Percentiles rank a stretch among this genome's conserved stretches.
Evolutionary conservation across 1,139 yeast genomes (phyloP).

Genomic region (Geotrichum reessii): DNA sequence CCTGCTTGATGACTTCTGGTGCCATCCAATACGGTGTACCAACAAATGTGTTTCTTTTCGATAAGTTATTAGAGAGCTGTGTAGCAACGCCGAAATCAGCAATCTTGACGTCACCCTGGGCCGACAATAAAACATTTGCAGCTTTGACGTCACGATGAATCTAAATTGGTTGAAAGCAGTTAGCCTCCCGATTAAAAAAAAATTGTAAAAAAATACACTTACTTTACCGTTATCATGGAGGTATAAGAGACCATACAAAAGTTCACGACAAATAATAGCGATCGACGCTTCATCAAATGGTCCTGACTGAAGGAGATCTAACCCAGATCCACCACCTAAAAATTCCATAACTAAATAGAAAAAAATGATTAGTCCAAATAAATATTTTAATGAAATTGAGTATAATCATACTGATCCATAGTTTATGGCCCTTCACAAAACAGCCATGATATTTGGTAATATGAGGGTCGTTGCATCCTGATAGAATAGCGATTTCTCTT

Average conservation of each 20-base stretch:
- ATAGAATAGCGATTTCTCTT: slow-evolving; percentile 67
- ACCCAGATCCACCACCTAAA: slow-evolving; percentile 77
- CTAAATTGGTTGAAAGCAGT: background rate
- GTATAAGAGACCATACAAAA: slow-evolving; percentile 66
- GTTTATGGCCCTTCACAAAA: slow-evolving; percentile 68
- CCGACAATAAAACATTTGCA: slow-evolving; percentile 66
- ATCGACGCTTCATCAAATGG: slow-evolving; percentile 54
- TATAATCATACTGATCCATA: slow-evolving; percentile 60
- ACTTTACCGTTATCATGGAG: slow-evolving; percentile 66
- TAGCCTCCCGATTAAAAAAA: background rate
- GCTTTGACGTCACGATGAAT: slow-evolving; percentile 86
- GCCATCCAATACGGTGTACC: slow-evolving; percentile 99
- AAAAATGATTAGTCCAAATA: background rate
- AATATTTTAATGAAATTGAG: background rate
- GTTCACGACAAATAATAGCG: slow-evolving; percentile 51
- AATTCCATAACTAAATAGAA: slow-evolving; percentile 46
- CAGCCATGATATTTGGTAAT: slow-evolving; percentile 77
- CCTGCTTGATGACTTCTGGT: slow-evolving; percentile 87
- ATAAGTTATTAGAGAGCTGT: slow-evolving; percentile 72
- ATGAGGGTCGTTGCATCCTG: slow-evolving; percentile 65
- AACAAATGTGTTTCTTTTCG: slow-evolving; percentile 81
- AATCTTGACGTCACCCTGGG: slow-evolving; percentile 69
- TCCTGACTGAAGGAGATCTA: slow-evolving; percentile 54
- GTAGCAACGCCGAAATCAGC: slow-evolving; percentile 98
- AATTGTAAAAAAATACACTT: background rate